Evolutionary conservation across 2,329 filamentous ascomycete species (phyloP), one percentile per base, ranked within the genome.

Genomic region (Ophiostoma australiae): DNA sequence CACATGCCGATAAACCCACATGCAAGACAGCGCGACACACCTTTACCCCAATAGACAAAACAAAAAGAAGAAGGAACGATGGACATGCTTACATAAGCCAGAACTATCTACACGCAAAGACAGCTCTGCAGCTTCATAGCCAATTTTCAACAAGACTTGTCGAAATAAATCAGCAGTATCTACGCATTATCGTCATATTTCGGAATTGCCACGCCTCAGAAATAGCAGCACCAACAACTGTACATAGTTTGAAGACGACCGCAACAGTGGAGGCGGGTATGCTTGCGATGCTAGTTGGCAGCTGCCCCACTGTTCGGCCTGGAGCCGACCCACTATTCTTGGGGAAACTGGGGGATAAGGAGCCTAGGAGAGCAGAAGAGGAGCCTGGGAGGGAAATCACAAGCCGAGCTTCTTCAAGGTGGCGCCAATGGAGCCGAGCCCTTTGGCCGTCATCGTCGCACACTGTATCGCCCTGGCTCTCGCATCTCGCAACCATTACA

Each of bases 321-420:
- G 37, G 17, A 39, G 5, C 3, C 11, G 66, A 67, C 66, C 66
- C 66, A 67, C 27, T 67, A 31, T 67, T 67, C 66, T 39, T 67
- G 66, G 66, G 66, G 66, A 67, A 67, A 48, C 66, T 67, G 39
- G 37, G 44, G 44, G 44, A 48, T 48, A 41, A 41, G 39, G 39
- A 41, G 39, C 39, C 39, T 41, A 41, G 39, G 39, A 41, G 39
- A 11, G 39, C 39, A 41, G 39, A 41, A 41, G 39, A 41, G 39
- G 39, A 41, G 39, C 39, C 39, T 41, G 39, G 63, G 65, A 68
- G 61, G 61, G 17, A 37, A 68, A 35, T 69, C 67, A 69, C 67
- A 69, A 61, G 67, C 67, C 67, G 67, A 69, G 67, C 67, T 58
- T 52, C 67, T n/a, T 58, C 44, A n/a, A 55, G 27, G 39, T 39